Evolutionary conservation across 345 rosid species (phyloP), one percentile per base, ranked within the genome.

Genomic region (Heritiera fomes): DNA sequence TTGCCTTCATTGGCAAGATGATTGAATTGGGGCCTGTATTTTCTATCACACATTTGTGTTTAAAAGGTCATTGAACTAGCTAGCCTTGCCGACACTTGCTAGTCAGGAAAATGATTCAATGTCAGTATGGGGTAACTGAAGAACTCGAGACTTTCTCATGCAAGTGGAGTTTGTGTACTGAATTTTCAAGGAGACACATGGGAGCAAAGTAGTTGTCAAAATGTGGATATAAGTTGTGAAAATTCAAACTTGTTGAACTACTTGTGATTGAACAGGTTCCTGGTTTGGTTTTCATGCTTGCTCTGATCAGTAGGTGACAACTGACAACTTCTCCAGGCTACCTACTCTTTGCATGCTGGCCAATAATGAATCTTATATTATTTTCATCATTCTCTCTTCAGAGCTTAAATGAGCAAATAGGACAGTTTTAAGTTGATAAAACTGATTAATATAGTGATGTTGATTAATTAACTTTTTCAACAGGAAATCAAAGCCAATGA

Each of bases 191-290:
- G 38, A 34, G 34, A 68, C 38, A 68, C 4, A n/a, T 5, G 15
- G 46, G 23, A 18, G 64, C 32, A 58, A 67, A 78, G 76, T 59
- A 71, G 79, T 38, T 78, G 38, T 53, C 20, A n/a, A 7, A 52
- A 9, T 55, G 46, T 64, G 80, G 80, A 80, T 55, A 34, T 15
- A 77, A 64, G 67, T 82, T 52, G 15, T 34, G 40, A 17, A 60
- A 68, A 75, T 68, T 78, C 79, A 75, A 52, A 63, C 80, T 77
- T 49, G 87, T 66, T 86, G 79, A 82, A 81, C 89, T 76, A 71
- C 80, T 78, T 18, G 71, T 14, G 59, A 46, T 55, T 78, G 80
- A 75, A 71, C 62, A 43, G 55, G 50, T 43, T 55, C 32, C 61
- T 0, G 6, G 8, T 50, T n/a, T 38, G 3, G 23, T 59, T 65